phyloP scores from a whole-genome alignment of 306 rosid genomes.

The Chamaecrista fasciculata region DNA sequence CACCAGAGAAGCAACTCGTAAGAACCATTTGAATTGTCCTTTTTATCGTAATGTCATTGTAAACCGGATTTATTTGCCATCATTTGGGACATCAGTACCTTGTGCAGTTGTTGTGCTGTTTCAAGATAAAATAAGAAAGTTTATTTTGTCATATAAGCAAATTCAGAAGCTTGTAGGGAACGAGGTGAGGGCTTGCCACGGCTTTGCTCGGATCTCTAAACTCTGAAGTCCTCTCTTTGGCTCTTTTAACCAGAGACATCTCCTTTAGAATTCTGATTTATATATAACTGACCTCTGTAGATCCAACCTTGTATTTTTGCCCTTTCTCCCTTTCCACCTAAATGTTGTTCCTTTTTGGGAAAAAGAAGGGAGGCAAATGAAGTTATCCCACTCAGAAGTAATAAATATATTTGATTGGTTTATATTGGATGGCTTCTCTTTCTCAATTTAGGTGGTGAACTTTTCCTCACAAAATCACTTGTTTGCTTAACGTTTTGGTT shows the following conservation, averaged over 20 bases:
- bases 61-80: neutral
- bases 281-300: neutral
- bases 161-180: constrained; percentile 12
- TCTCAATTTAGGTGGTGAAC: constrained; percentile 1
- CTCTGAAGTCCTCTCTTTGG: constrained; percentile 15
- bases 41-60: neutral
- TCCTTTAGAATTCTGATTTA: neutral
- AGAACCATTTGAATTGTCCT: constrained; percentile 31
- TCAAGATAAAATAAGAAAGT: constrained; percentile 1
- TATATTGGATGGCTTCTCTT: neutral
- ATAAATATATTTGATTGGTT: constrained; percentile 8
- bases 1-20: constrained; percentile 93
- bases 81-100: constrained; percentile 10
- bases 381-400: neutral
- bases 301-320: neutral
- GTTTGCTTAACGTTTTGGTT: constrained; percentile 14
- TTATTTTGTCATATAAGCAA: neutral
- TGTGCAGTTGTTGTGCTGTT: constrained; percentile 13
- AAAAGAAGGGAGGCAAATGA: neutral
- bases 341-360: neutral
- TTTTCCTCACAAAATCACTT: neutral
- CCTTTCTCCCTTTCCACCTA: neutral
- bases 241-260: constrained; percentile 9
- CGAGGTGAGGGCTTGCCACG: neutral
- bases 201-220: constrained; percentile 21